Evolutionary conservation across 192 early-diverging fungal species (phyloP).

Genomic region (Powellomyces hirtus): DNA sequence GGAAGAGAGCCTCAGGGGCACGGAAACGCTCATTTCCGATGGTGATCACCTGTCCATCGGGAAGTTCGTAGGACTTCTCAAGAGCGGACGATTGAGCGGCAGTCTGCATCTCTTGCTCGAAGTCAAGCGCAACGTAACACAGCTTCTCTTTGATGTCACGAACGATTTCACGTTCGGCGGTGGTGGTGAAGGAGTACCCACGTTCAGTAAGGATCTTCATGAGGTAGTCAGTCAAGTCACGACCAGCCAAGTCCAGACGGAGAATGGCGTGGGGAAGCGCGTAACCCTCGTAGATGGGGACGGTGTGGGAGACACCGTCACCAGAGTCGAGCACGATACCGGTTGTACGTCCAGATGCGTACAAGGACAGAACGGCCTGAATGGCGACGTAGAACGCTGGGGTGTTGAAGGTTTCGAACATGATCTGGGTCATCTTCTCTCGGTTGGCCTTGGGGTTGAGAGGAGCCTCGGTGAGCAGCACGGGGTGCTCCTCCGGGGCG

Average conservation of each 20-base stretch:
- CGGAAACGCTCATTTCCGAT: conserved; percentile 63
- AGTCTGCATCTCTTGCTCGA: conserved; percentile 96
- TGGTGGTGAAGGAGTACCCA: conserved; percentile 58
- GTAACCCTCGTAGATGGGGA: conserved; percentile 66
- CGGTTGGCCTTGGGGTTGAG: conserved; percentile 63
- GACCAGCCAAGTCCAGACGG: conserved; percentile 59
- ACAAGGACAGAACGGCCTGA: conserved; percentile 54
- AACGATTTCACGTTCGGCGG: conserved; percentile 61
- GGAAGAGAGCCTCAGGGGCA: conserved; percentile 60
- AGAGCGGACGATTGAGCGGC: conserved; percentile 86
- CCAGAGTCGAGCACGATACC: conserved; percentile 63
- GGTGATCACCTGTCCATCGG: conserved; percentile 71
- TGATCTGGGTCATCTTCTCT: conserved; percentile 63
- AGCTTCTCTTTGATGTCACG: conserved; percentile 68
- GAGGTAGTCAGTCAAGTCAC: conserved; percentile 47
- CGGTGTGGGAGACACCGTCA: conserved; percentile 64
- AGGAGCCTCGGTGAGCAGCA: conserved; percentile 62
- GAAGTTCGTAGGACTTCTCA: conserved; percentile 97
- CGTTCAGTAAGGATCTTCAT: conserved; percentile 60
- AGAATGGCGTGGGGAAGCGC: conserved; percentile 45
- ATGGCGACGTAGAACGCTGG: conserved; percentile 64
- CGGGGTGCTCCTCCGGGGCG: conserved; percentile 63
- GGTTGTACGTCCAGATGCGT: conserved; percentile 60
- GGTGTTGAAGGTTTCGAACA: conserved; percentile 64
- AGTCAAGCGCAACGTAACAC: conserved; percentile 96